phyloP scores from a whole-genome alignment of 345 rosid genomes.

The Adansonia digitata region DNA sequence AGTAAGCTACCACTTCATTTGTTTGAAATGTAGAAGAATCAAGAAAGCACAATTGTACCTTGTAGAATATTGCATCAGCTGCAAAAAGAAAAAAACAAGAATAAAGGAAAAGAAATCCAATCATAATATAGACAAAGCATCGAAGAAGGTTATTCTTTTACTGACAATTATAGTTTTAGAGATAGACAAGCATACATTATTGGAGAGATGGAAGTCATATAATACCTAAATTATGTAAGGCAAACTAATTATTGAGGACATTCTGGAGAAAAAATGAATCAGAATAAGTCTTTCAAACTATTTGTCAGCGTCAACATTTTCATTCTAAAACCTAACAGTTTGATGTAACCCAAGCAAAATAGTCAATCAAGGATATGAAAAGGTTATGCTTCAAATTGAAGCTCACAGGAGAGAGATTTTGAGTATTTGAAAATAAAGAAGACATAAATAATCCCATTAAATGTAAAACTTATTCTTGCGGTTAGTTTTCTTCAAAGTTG shows the following conservation, averaged over 20 bases:
- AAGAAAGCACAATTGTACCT: constrained; percentile 43
- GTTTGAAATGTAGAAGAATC: constrained; percentile 8
- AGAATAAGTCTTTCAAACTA: background rate
- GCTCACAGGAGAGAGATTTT: background rate
- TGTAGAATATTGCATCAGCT: constrained; percentile 64
- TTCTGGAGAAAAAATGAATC: background rate
- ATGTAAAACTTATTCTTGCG: background rate
- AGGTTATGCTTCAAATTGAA: background rate
- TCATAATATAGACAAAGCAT: background rate
- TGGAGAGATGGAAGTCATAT: background rate
- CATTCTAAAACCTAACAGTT: background rate
- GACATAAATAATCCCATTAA: background rate
- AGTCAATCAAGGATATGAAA: background rate
- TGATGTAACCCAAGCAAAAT: background rate
- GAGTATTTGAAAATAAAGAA: background rate
- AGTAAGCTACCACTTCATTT: background rate
- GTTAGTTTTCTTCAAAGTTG: background rate
- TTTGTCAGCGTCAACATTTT: background rate
- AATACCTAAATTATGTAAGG: background rate
- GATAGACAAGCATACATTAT: constrained; percentile 17
- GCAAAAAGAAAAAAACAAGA: constrained; percentile 36
- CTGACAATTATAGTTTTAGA: background rate
- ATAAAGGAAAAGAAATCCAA: constrained; percentile 16
- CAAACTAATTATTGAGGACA: background rate
- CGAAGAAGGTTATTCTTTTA: background rate